Evolutionary conservation across 495 filamentous ascomycete genomes (phyloP).

Genomic region (Penicillium pulvis): DNA sequence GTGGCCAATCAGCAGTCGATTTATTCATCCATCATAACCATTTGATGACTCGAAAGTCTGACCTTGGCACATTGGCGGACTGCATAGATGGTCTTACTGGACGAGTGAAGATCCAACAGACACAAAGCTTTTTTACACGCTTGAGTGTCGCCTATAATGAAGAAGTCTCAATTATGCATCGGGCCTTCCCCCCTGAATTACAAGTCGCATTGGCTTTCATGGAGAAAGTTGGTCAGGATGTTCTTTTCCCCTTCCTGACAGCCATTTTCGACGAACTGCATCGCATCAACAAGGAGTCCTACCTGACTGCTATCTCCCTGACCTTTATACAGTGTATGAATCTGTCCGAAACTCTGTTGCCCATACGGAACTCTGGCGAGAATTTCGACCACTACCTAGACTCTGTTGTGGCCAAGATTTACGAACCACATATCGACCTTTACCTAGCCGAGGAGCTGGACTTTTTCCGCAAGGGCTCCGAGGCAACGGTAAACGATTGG

Average conservation of each 20-base stretch:
- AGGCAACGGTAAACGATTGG: constrained; percentile 78
- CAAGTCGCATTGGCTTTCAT: constrained; percentile 77
- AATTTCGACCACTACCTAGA: constrained; percentile 59
- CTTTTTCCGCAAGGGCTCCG: constrained; percentile 74
- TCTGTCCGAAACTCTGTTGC: constrained; percentile 67
- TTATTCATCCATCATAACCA: constrained; percentile 87
- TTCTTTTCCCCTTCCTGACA: constrained; percentile 84
- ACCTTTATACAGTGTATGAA: constrained; percentile 83
- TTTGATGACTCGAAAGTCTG: constrained; percentile 70
- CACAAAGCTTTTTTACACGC: constrained; percentile 75
- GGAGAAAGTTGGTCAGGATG: constrained; percentile 79
- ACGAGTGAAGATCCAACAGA: constrained; percentile 71
- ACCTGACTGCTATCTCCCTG: constrained; percentile 82
- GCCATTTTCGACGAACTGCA: constrained; percentile 89
- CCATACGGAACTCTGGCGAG: constrained; percentile 60
- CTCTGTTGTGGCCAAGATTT: constrained; percentile 66
- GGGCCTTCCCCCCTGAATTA: constrained; percentile 77
- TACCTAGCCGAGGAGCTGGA: constrained; percentile 94
- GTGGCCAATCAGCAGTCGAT: constrained; percentile 74
- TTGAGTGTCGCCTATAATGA: constrained; percentile 77
- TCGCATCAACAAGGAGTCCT: constrained; percentile 70
- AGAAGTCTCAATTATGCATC: constrained; percentile 78
- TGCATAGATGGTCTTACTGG: constrained; percentile 68
- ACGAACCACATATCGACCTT: constrained; percentile 89
- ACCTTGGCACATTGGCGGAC: constrained; percentile 76